phyloP scores from a whole-genome alignment of 306 rosid species.

The Casuarina glauca region DNA sequence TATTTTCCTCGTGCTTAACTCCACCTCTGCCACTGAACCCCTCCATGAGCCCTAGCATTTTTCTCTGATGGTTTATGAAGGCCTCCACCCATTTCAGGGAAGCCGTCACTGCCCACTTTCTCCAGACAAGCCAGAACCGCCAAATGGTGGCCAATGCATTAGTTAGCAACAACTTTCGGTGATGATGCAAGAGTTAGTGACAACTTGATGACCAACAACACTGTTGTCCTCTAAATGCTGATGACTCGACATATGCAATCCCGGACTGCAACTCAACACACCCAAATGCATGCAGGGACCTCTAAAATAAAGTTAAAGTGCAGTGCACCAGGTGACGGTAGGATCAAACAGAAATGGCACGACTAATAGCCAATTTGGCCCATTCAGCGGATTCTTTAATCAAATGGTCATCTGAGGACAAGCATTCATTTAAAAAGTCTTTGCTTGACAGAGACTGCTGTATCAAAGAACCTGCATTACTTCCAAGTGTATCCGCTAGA shows the following conservation, averaged over 20 bases:
- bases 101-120: conserved; percentile 51
- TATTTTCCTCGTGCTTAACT: conserved; percentile 28
- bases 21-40: conserved; percentile 28
- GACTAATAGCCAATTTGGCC: conserved; percentile 89
- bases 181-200: conserved; percentile 91
- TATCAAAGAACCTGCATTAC: conserved; percentile 84
- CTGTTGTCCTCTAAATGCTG: conserved; percentile 67
- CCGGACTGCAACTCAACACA: conserved; percentile 54
- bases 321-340: conserved; percentile 34
- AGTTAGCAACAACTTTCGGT: conserved; percentile 70
- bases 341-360: conserved; percentile 85
- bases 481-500: conserved; percentile 91
- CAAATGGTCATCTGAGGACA: conserved; percentile 85
- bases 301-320: conserved; percentile 36
- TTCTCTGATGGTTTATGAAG: conserved; percentile 10
- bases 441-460: conserved; percentile 88
- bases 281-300: conserved; percentile 86
- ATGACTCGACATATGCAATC: conserved; percentile 70
- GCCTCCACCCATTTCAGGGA: conserved; percentile 26
- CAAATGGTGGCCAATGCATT: conserved; percentile 63
- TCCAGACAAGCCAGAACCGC: conserved; percentile 45
- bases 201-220: conserved; percentile 67
- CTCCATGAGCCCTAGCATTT: conserved; percentile 10
- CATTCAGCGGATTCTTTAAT: conserved; percentile 93
- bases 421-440: conserved; percentile 79